Percentiles rank a stretch among this genome's conserved stretches.
Conservation (phyloP, 139 green algal species). For the Marvania coccoides region DNA sequence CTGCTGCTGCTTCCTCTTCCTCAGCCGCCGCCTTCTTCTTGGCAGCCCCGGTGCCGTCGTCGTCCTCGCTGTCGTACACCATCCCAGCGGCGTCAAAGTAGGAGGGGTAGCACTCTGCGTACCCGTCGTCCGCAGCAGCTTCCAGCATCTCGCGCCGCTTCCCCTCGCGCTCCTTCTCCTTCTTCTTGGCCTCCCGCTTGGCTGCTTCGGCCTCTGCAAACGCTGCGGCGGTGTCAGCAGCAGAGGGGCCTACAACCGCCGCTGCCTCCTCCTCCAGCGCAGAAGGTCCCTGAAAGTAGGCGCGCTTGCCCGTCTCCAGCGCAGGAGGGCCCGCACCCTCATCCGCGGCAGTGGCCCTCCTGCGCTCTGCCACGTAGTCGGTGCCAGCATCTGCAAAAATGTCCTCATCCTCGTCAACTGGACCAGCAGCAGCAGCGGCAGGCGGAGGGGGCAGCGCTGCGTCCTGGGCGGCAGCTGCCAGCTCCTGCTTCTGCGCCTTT, state of each 20-base stretch:
- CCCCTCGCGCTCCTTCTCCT: conserved; percentile 2
- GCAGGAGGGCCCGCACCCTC: background rate
- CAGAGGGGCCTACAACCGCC: too few relatives aligned
- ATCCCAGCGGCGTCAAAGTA: conserved; percentile 12
- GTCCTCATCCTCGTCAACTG: conserved; percentile 67
- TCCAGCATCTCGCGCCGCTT: background rate
- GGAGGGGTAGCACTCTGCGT: conserved; percentile 32
- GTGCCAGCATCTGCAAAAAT: conserved; percentile 89
- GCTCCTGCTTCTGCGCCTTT: background rate
- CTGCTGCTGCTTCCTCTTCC: conserved; percentile 4
- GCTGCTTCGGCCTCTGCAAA: background rate
- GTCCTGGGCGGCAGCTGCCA: background rate
- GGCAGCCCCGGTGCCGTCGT: background rate
- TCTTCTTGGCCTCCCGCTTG: background rate
- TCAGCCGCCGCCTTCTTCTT: conserved; percentile 3
- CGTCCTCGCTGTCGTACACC: conserved; percentile 22
- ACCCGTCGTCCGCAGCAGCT: conserved; percentile 14
- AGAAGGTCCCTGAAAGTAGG: background rate
- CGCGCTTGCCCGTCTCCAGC: conserved; percentile 1
- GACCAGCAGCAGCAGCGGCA: background rate
- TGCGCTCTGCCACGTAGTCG: conserved; percentile 68
- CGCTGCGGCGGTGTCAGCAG: background rate
- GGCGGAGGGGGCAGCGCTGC: too few relatives aligned
- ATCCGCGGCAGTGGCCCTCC: conserved; percentile 1
- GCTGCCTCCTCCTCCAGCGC: too few relatives aligned